Conservation (phyloP, 352 stramenopile species). For the Globisporangium ultimum region DNA sequence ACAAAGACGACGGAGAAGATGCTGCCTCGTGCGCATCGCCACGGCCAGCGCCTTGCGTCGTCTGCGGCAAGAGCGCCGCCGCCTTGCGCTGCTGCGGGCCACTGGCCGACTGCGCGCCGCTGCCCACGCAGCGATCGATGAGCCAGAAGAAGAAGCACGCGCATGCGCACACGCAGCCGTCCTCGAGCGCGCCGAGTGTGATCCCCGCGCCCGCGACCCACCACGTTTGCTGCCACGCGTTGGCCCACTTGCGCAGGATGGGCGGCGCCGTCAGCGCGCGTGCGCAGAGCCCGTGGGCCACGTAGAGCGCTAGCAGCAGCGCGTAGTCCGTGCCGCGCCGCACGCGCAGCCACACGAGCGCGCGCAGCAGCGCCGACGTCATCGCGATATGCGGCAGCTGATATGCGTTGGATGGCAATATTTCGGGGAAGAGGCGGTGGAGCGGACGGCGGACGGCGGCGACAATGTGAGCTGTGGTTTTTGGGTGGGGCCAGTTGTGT, state of each 20-base stretch:
- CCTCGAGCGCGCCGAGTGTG: conserved; percentile 38
- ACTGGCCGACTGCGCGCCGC: background rate
- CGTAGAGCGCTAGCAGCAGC: conserved; percentile 21
- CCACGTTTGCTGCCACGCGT: conserved; percentile 41
- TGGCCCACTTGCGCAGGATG: conserved; percentile 50
- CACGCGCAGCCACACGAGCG: conserved; percentile 37
- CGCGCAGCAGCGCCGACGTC: conserved; percentile 16
- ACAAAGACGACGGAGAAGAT: background rate
- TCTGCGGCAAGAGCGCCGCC: background rate
- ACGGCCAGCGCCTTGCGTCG: too few relatives aligned
- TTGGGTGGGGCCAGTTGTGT: background rate
- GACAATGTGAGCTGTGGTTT: background rate
- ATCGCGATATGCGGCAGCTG: conserved; percentile 7
- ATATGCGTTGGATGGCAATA: background rate
- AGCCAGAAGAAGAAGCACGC: conserved; percentile 30
- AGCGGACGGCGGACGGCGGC: background rate
- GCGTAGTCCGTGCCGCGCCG: conserved; percentile 45
- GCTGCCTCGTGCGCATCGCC: too few relatives aligned
- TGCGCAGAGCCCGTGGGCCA: conserved; percentile 32
- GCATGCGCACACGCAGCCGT: conserved; percentile 35
- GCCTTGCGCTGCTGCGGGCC: background rate
- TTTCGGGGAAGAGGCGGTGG: background rate
- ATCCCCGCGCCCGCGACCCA: conserved; percentile 29
- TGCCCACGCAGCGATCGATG: conserved; percentile 18
- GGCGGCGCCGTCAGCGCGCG: conserved; percentile 22